A percentile compares a stretch with the other conserved stretches of the same genome.
Evolutionary conservation across 805 yeast genomes (phyloP).

Genomic region (Saturnispora quitensis): DNA sequence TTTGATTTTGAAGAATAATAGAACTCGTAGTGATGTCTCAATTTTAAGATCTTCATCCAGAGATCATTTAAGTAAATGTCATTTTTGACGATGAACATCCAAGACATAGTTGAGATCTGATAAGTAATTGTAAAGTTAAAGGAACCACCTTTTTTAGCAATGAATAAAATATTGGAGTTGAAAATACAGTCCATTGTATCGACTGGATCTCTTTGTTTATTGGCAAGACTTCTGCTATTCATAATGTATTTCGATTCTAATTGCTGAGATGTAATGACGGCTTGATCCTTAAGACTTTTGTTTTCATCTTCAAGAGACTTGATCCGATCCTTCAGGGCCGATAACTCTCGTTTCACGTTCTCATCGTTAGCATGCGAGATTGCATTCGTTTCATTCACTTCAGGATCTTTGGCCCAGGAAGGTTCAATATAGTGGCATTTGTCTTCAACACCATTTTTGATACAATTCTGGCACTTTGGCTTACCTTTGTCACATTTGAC

Average conservation of each 20-base stretch:
- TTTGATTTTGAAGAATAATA: conserved; percentile 26
- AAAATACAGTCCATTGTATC: conserved; percentile 27
- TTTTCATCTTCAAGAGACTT: conserved; percentile 18
- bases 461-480: conserved; percentile 50
- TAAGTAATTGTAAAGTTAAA: conserved; percentile 30
- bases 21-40: conserved; percentile 30
- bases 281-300: conserved; percentile 20
- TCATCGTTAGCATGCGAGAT: conserved; percentile 13
- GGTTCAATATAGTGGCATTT: conserved; percentile 51
- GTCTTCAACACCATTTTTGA: conserved; percentile 49
- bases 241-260: neutral
- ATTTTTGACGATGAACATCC: conserved; percentile 52
- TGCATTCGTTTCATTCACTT: conserved; percentile 24
- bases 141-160: conserved; percentile 28
- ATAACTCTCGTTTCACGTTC: neutral
- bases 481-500: conserved; percentile 37
- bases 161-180: conserved; percentile 29
- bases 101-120: conserved; percentile 41
- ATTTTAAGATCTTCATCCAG: conserved; percentile 35
- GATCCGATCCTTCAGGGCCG: conserved; percentile 13
- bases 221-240: neutral
- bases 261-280: neutral
- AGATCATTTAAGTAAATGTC: conserved; percentile 46
- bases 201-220: conserved; percentile 16
- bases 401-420: conserved; percentile 45